Evolutionary conservation across 1,284 basidiomycete genomes (phyloP).

Genomic region (Irpex sp.): DNA sequence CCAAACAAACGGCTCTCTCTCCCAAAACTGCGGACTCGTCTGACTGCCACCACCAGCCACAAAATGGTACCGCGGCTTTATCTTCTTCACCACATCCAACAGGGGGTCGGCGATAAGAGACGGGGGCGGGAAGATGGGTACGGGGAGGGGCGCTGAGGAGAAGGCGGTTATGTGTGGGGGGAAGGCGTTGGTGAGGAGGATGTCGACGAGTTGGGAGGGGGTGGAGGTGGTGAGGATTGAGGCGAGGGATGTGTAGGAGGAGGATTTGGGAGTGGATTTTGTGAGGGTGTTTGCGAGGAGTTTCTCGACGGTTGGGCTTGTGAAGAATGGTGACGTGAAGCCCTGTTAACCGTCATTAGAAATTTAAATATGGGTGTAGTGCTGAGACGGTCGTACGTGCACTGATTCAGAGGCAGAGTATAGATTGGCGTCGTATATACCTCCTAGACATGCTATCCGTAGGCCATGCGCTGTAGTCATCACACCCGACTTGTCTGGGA

Average conservation of each 20-base stretch:
- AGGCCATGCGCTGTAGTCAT: constrained; percentile 82
- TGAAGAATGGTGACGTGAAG: constrained; percentile 70
- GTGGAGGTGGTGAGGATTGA: constrained; percentile 58
- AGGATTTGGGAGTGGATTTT: constrained; percentile 23
- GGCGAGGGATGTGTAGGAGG: constrained; percentile 62
- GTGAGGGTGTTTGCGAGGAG: constrained; percentile 65
- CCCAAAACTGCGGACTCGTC: constrained; percentile 75
- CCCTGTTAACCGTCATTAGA: constrained; percentile 42
- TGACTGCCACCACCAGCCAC: constrained; percentile 47
- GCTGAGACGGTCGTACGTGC: constrained; percentile 43
- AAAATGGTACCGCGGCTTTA: constrained; percentile 80
- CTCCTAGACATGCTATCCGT: constrained; percentile 84
- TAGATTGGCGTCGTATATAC: constrained; percentile 62
- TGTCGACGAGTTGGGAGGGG: constrained; percentile 70
- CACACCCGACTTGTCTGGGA: constrained; percentile 76
- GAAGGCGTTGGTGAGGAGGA: constrained; percentile 80
- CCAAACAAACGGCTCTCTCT: constrained; percentile 89
- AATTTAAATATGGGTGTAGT: background rate
- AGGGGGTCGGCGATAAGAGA: constrained; percentile 52
- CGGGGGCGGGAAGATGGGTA: constrained; percentile 37
- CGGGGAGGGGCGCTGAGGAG: constrained; percentile 50
- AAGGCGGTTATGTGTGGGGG: constrained; percentile 68
- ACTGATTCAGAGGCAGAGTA: constrained; percentile 54
- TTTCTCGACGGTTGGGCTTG: constrained; percentile 66
- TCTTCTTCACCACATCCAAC: constrained; percentile 61